These are phyloP conservation scores for Acanthamoeba culbertsoni DNA, from an alignment of 208 protist species.

Conservation along the genomic window DNA sequence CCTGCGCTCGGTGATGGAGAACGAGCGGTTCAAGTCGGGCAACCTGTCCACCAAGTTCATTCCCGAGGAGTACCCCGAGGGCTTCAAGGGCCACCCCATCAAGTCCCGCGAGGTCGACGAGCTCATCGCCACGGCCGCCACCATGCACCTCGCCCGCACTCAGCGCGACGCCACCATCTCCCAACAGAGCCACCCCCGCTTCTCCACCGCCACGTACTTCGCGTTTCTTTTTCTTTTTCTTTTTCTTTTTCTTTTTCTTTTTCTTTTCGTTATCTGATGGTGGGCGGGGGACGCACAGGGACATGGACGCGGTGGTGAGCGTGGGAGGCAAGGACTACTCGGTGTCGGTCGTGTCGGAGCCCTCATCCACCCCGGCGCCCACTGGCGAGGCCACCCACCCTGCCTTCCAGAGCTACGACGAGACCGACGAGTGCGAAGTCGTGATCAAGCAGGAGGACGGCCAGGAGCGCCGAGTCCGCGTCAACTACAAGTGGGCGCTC, in stretches of 20 bases:
- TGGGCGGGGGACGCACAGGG: background rate
- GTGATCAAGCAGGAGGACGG: background rate
- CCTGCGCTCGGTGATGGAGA: conserved; percentile 83
- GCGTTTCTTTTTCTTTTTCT: background rate
- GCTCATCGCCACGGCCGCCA: conserved; percentile 67
- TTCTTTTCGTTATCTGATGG: background rate
- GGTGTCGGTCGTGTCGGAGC: background rate
- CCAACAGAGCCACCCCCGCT: background rate
- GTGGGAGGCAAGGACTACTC: conserved; percentile 30
- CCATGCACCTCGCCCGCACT: conserved; percentile 50
- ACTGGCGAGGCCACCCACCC: background rate
- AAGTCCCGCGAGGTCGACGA: conserved; percentile 56
- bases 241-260: conserved; percentile 13
- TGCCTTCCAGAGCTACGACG: background rate
- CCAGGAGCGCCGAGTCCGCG: background rate
- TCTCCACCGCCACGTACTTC: background rate
- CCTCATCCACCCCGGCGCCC: background rate
- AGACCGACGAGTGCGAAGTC: background rate
- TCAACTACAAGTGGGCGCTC: conserved; percentile 10
- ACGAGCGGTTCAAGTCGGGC: conserved; percentile 79
- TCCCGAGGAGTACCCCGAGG: conserved; percentile 73
- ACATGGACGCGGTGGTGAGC: conserved; percentile 30
- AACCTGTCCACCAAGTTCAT: conserved; percentile 89
- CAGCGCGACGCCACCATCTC: conserved; percentile 51
- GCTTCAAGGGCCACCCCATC: conserved; percentile 84